A percentile compares a stretch with the other conserved stretches of the same genome.
phyloP scores from a whole-genome alignment of 164 flowering plant genomes.

The Tetracentron sinense region DNA sequence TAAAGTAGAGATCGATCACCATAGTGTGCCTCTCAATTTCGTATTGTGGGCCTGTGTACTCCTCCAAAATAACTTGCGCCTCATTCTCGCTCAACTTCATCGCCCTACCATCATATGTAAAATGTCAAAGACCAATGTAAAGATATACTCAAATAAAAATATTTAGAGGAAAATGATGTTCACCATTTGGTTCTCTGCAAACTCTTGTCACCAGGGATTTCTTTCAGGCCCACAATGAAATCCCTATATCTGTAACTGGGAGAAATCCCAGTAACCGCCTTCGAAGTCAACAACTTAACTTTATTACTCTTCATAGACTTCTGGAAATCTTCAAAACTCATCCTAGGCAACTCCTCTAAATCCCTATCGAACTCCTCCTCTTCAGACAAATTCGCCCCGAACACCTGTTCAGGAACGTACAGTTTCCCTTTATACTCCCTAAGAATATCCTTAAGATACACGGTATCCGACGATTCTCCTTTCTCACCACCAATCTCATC shows the following conservation, averaged over 20 bases:
- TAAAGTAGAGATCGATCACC: conserved; percentile 35
- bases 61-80: conserved; percentile 48
- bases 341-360: conserved; percentile 61
- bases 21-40: conserved; percentile 67
- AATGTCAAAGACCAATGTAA: conserved; percentile 7
- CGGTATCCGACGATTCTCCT: conserved; percentile 28
- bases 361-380: conserved; percentile 70
- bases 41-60: conserved; percentile 63
- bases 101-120: conserved; percentile 43
- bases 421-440: conserved; percentile 84
- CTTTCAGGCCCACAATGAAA: conserved; percentile 74
- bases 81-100: conserved; percentile 53
- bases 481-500: conserved; percentile 17
- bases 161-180: conserved; percentile 2
- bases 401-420: conserved; percentile 85
- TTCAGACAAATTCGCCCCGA: conserved; percentile 57
- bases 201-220: conserved; percentile 74
- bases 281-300: conserved; percentile 70
- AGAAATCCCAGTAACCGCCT: conserved; percentile 27
- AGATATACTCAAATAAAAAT: conserved; percentile 1
- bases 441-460: conserved; percentile 74
- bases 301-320: conserved; percentile 54
- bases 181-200: conserved; percentile 86
- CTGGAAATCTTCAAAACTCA: conserved; percentile 66
- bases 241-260: conserved; percentile 36